Base-by-base conservation (phyloP, 345 rosid genomes). In the Lepidium africanum region DNA sequence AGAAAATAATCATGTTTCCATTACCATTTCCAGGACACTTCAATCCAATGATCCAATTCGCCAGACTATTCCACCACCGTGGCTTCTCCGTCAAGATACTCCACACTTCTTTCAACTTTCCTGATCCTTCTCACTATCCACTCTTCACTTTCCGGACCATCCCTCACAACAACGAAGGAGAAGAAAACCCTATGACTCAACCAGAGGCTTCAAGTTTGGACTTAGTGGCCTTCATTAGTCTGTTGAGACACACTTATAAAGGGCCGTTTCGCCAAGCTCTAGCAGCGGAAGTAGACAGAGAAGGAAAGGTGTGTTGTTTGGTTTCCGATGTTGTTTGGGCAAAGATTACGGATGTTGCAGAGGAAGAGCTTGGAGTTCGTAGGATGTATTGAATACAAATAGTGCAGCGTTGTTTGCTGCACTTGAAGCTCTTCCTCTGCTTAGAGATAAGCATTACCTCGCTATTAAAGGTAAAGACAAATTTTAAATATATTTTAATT, bases 11-110 rank as follows among this genome's bases (percentile, higher is more conserved):
- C 9, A 78, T 88, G 47, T 84, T 83, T 45, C 87, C 91, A 1
- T 17, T 79, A 54, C 95, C 87, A 6, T 73, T 86, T 15, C 73
- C 77, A 54, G 91, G 91, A 37, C 96, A 88, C 76, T 47, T 84
- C 10, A 81, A 67, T 56, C 83, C 91, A 3, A 81, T 84, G 84
- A 78, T 83, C 58, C 82, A 87, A 56, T 84, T 87, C 10, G 88
- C 87, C 10, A 59, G 60, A 75, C 79, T 85, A 52, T 76, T 87
- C 32, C 77, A 81, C 50, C 35, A 62, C 30, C 82, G 62, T 67
- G 86, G 87, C 48, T 83, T 87, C 76, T 79, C 84, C 76, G 39
- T 83, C 63, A 71, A 80, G 10, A 63, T 85, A 37, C 54, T 85
- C 57, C 90, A 85, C 61, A 79, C 86, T 10, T 62, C 46, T 2